A percentile compares a stretch with the other conserved stretches of the same genome.
These are phyloP conservation scores for Polyplosphaeria fusca DNA, from an alignment of 495 filamentous ascomycete genomes.

Conservation along the genomic window DNA sequence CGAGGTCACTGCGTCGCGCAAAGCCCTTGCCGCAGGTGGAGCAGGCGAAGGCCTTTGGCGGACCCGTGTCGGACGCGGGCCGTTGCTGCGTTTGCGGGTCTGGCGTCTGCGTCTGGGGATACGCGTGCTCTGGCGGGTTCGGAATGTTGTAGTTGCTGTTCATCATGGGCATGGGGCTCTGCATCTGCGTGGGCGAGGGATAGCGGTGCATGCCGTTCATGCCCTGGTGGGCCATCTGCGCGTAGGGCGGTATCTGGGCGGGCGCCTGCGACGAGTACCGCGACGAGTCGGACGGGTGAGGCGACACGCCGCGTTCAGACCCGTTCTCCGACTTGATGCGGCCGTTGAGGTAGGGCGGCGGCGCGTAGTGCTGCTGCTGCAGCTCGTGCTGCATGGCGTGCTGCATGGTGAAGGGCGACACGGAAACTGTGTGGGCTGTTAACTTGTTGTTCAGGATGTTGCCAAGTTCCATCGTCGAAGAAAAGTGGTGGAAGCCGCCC, in stretches of 20 bases:
- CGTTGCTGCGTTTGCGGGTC: conserved; percentile 36
- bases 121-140: conserved; percentile 40
- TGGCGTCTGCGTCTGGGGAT: conserved; percentile 38
- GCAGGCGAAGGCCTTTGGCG: conserved; percentile 85
- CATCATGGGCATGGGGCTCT: conserved; percentile 59
- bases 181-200: conserved; percentile 54
- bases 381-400: conserved; percentile 38
- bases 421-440: conserved; percentile 29
- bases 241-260: conserved; percentile 47
- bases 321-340: conserved; percentile 53
- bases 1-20: conserved; percentile 88
- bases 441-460: conserved; percentile 41
- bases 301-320: conserved; percentile 66
- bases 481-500: conserved; percentile 11
- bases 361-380: conserved; percentile 34
- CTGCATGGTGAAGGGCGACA: conserved; percentile 37
- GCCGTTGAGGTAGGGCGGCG: conserved; percentile 40
- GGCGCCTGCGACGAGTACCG: conserved; percentile 55
- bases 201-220: conserved; percentile 51
- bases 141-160: conserved; percentile 40
- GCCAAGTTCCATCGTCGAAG: conserved; percentile 35
- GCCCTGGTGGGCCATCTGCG: conserved; percentile 40
- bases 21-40: conserved; percentile 88
- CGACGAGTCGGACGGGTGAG: conserved; percentile 65
- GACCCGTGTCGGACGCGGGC: conserved; percentile 48